Evolutionary conservation across 2,329 filamentous ascomycete species (phyloP), one percentile per base, ranked within the genome.

Genomic region (Nemania sp.): DNA sequence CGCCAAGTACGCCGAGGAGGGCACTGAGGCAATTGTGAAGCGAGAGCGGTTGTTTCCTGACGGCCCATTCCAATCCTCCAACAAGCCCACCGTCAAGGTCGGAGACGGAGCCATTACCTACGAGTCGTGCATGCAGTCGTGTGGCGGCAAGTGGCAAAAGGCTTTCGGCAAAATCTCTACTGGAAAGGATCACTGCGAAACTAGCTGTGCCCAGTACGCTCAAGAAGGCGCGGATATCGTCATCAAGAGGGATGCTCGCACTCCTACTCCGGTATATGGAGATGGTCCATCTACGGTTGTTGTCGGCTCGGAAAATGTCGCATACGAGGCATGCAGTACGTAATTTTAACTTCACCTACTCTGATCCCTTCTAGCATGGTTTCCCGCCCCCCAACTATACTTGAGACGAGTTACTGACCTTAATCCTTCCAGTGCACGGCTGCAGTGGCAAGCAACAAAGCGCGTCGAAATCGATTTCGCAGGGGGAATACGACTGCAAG

Each of bases 301-400:
- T 22, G 27, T 63, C 15, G 61, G 53, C 27, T 15, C 35, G 2
- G 57, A 54, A 13, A 22, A 13, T 2, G 49, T 24, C 3, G 47
- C 53, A 8, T 71, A 55, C 13, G 61, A 69, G 2, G 52, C 32
- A 8, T 71, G 67, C 52, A 55, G 60, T 55, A 55, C 55, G 60
- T 35, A 20, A 22, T 13, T 20, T 35, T 15, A 41, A 41, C 38
- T 15, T 41, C 38, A 3, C 38, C n/a, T n/a, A n/a, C n/a, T n/a
- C n/a, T n/a, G n/a, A n/a, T n/a, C n/a, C 32, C 32, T 35, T 35
- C 32, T 5, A 35, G 32, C 32, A n/a, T n/a, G n/a, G n/a, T 4
- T 32, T 43, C 26, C 43, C 43, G 7, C n/a, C 32, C 38, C 27
- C 5, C 22, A 27, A 0, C 24, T 15, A 10, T 7, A 6, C 4